Evolutionary conservation across 208 protist genomes (phyloP).

Genomic region (Balamuthia mandrillaris): DNA sequence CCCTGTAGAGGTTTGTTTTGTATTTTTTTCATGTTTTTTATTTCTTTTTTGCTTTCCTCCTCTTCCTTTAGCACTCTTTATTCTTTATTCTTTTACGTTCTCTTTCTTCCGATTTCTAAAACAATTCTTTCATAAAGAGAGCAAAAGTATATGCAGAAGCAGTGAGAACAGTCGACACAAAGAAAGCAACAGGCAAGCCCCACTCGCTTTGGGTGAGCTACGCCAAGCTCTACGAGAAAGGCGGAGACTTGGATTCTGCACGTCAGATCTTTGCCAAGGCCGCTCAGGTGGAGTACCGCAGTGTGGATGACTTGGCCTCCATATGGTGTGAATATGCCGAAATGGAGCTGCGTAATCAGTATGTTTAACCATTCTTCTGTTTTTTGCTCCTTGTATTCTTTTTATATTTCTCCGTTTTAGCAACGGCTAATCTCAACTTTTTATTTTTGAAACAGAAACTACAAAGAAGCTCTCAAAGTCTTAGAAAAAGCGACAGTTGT

Average conservation of each 20-base stretch:
- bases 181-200: constrained; percentile 69
- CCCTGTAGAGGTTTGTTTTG: not conserved
- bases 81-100: constrained; percentile 33
- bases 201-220: constrained; percentile 76
- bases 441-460: constrained; percentile 50
- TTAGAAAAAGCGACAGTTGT: constrained; percentile 12
- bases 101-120: not conserved
- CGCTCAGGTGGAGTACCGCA: constrained; percentile 50
- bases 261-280: constrained; percentile 73
- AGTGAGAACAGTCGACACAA: constrained; percentile 72
- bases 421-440: not conserved
- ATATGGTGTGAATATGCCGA: constrained; percentile 85
- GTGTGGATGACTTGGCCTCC: constrained; percentile 77
- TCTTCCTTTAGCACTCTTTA: not conserved
- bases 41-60: not conserved
- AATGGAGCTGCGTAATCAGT: constrained; percentile 80
- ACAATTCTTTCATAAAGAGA: constrained; percentile 9
- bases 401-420: not conserved
- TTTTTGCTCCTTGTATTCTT: not conserved
- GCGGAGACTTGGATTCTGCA: constrained; percentile 70
- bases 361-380: not conserved
- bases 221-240: constrained; percentile 62
- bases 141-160: constrained; percentile 73
- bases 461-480: constrained; percentile 24
- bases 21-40: not conserved